Percentiles rank a stretch among this genome's conserved stretches.
These are phyloP conservation scores for Saccharomycopsis oosterbeekiorum DNA, from an alignment of 805 yeast genomes.

Conservation along the genomic window DNA sequence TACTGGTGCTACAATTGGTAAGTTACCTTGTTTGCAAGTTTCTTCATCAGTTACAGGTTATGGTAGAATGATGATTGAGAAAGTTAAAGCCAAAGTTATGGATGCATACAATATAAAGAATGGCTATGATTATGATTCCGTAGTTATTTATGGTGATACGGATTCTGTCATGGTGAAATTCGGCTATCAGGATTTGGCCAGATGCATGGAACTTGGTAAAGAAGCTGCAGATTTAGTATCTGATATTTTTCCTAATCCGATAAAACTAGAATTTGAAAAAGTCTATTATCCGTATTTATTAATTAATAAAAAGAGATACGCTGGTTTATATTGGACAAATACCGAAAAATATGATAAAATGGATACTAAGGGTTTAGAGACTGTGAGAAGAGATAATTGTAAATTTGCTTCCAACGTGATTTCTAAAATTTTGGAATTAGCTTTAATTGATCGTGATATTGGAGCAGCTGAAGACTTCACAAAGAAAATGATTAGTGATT, in stretches of 20 bases:
- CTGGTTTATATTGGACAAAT: constrained; percentile 93
- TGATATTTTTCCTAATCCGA: constrained; percentile 66
- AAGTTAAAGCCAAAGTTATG: constrained; percentile 80
- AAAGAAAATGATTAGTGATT: constrained; percentile 78
- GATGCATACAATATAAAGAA: constrained; percentile 67
- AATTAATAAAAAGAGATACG: constrained; percentile 93
- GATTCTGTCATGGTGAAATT: constrained; percentile 99
- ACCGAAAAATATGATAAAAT: constrained; percentile 89
- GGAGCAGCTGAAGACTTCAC: constrained; percentile 77
- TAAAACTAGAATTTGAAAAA: constrained; percentile 91
- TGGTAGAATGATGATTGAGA: constrained; percentile 95
- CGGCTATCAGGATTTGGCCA: constrained; percentile 69
- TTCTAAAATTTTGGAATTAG: constrained; percentile 77
- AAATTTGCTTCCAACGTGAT: constrained; percentile 89
- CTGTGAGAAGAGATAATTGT: constrained; percentile 97
- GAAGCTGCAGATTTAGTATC: constrained; percentile 92
- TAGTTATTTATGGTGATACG: constrained; percentile 96
- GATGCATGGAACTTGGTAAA: constrained; percentile 85
- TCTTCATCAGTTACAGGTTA: constrained; percentile 93
- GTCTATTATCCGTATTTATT: constrained; percentile 90
- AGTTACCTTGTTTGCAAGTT: constrained; percentile 90
- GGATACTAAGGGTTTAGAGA: constrained; percentile 98
- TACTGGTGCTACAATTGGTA: constrained; percentile 98
- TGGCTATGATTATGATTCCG: constrained; percentile 76
- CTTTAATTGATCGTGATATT: constrained; percentile 81